Evolutionary conservation across 108 stramenopile genomes (phyloP).

Genomic region (Conticribra guillardii): DNA sequence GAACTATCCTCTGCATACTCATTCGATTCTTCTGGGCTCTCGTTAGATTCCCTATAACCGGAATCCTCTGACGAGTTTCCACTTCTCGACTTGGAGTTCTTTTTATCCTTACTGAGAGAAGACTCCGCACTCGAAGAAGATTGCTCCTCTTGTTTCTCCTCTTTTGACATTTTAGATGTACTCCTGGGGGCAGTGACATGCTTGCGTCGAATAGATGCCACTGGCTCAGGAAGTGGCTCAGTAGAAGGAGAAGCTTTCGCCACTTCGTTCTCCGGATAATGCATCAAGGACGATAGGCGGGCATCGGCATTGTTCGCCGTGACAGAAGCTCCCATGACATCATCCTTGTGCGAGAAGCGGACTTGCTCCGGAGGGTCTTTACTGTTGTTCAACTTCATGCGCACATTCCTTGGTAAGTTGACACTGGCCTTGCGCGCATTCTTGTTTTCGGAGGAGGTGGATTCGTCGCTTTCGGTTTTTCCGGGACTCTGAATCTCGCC

Average conservation of each 20-base stretch:
- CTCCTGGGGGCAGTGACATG: conserved; percentile 4
- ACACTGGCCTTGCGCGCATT: background rate
- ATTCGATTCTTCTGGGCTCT: conserved; percentile 64
- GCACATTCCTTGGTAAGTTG: background rate
- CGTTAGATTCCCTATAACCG: conserved; percentile 81
- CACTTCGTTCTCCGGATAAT: conserved; percentile 40
- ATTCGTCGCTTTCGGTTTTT: background rate
- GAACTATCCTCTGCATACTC: conserved; percentile 29
- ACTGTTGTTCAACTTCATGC: background rate
- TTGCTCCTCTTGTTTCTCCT: conserved; percentile 49
- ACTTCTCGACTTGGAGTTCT: conserved; percentile 14
- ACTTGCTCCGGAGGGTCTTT: conserved; percentile 4
- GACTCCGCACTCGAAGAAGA: conserved; percentile 60
- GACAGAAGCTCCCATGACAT: conserved; percentile 84
- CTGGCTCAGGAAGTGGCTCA: background rate
- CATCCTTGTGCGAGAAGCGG: conserved; percentile 60
- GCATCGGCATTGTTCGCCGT: conserved; percentile 89
- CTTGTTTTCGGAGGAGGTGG: background rate
- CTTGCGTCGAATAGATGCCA: conserved; percentile 19
- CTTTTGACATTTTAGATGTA: conserved; percentile 3
- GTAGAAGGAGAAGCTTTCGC: background rate
- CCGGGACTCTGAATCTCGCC: background rate
- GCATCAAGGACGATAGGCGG: conserved; percentile 73
- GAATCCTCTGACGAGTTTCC: conserved; percentile 75
- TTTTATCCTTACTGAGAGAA: conserved; percentile 45